Percentiles rank a stretch among this genome's conserved stretches.
Evolutionary conservation across 164 flowering plant species (phyloP).

Genomic region (Kalanchoe fedtschenkoi): DNA sequence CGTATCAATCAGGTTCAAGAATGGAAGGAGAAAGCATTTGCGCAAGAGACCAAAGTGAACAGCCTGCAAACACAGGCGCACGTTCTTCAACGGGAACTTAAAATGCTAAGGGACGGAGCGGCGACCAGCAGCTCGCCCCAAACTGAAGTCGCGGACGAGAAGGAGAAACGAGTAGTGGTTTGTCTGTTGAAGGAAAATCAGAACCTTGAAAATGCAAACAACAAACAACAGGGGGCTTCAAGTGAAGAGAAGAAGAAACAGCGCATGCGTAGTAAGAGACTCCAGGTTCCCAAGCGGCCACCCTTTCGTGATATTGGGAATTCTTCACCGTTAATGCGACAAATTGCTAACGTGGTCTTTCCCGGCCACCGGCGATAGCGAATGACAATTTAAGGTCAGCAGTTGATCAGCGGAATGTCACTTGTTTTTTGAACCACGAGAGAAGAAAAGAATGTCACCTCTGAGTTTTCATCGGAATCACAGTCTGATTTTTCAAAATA

Average conservation of each 20-base stretch:
- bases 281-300: slow-evolving; percentile 18
- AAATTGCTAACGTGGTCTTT: slow-evolving; percentile 24
- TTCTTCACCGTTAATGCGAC: slow-evolving; percentile 24
- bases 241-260: slow-evolving; percentile 16
- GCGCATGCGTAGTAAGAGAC: too few species aligned
- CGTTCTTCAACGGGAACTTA: slow-evolving; percentile 25
- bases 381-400: too few species aligned
- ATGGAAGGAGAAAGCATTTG: slow-evolving; percentile 55
- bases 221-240: slow-evolving; percentile 9
- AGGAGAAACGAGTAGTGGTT: slow-evolving; percentile 47
- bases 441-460: too few species aligned
- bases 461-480: too few species aligned
- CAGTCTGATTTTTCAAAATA: too few species aligned
- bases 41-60: slow-evolving; percentile 31
- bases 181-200: slow-evolving; percentile 48
- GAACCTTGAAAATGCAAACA: neutral
- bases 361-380: slow-evolving; percentile 8
- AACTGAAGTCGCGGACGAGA: slow-evolving; percentile 35
- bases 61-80: slow-evolving; percentile 32
- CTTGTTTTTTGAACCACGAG: too few species aligned
- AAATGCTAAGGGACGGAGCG: slow-evolving; percentile 15
- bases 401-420: too few species aligned
- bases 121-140: neutral
- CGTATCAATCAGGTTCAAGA: slow-evolving; percentile 38
- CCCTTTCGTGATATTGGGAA: slow-evolving; percentile 62